phyloP scores from a whole-genome alignment of 441 rosid genomes.

The Gossypium armourianum region DNA sequence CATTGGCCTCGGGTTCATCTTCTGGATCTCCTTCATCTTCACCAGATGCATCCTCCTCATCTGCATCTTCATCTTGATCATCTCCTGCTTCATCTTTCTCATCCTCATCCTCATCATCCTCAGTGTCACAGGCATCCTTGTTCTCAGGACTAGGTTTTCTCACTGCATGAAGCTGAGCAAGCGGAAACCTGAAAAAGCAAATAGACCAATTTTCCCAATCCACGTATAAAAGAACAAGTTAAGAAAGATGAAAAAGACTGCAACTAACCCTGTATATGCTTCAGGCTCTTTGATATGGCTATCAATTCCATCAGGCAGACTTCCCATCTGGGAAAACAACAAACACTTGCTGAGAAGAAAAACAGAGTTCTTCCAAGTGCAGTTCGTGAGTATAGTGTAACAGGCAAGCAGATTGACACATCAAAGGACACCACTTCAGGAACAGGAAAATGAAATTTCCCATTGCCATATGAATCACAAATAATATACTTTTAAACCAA shows the following conservation, averaged over 20 bases:
- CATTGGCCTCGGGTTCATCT: conserved; percentile 38
- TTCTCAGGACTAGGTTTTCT: conserved; percentile 37
- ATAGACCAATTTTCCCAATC: neutral
- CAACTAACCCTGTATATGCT: conserved; percentile 29
- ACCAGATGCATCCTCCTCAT: conserved; percentile 27
- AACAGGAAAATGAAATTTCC: neutral
- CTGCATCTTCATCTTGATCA: conserved; percentile 30
- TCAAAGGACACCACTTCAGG: neutral
- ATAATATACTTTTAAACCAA: neutral
- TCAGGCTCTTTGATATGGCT: conserved; percentile 20
- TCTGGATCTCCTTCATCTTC: conserved; percentile 31
- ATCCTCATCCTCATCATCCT: conserved; percentile 32
- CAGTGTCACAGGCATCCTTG: conserved; percentile 38
- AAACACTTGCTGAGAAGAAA: conserved; percentile 13
- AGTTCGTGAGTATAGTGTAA: neutral
- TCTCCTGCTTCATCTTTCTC: conserved; percentile 20
- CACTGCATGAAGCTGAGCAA: conserved; percentile 25
- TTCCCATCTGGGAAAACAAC: conserved; percentile 25
- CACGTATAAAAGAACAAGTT: neutral
- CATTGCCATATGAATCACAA: neutral
- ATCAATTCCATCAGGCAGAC: conserved; percentile 23
- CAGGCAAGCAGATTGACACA: neutral
- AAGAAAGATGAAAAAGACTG: conserved; percentile 6
- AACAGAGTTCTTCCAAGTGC: neutral
- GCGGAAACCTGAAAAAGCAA: conserved; percentile 30